Base-by-base conservation (phyloP, 2,329 filamentous ascomycete genomes). In the Alternaria longipes region DNA sequence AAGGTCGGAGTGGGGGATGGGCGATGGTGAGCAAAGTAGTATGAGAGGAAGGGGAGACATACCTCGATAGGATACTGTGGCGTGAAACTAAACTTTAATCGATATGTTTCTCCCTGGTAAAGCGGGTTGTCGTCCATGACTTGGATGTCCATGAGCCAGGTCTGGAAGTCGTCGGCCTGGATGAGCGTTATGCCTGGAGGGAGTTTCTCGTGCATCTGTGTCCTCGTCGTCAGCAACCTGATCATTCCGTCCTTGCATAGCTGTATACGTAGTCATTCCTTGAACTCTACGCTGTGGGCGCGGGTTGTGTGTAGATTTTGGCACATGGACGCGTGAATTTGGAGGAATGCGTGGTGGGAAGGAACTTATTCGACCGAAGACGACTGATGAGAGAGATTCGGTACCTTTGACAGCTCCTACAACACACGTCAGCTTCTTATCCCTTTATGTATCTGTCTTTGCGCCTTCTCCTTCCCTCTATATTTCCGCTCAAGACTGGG, bases 121-220 rank as follows among this genome's bases (percentile, higher is more conserved):
- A 99, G 81, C 2, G 94, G 94, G 75, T 99, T 99, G 60, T 87
- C 82, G 79, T 98, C 95, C 41, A 98, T 86, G 54, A 99, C 94
- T 68, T 86, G 84, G 55, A 99, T 96, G 77, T 99, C 96, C 81
- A 98, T 89, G 52, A 90, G 84, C 96, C 95, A 99, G 82, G 95
- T 90, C 74, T 92, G 86, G 54, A 97, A 89, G 77, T 93, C 90
- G 47, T 96, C 91, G 59, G 92, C 89, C 49, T 89, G 87, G 61
- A 96, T 89, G 50, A 98, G 87, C 50, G 87, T 84, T 78, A 99
- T 97, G 63, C 88, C 88, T 0, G 86, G 87, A 3, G 88, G 86
- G 6, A 88, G 81, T 68, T 84, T 83, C 47, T 83, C 82, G 72
- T 88, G 82, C 74, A 89, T 83, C 84, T 88, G 46, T 51, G 16